These are phyloP conservation scores for Paratinospora sagittata DNA, from an alignment of 164 flowering plant genomes.

Conservation along the genomic window DNA sequence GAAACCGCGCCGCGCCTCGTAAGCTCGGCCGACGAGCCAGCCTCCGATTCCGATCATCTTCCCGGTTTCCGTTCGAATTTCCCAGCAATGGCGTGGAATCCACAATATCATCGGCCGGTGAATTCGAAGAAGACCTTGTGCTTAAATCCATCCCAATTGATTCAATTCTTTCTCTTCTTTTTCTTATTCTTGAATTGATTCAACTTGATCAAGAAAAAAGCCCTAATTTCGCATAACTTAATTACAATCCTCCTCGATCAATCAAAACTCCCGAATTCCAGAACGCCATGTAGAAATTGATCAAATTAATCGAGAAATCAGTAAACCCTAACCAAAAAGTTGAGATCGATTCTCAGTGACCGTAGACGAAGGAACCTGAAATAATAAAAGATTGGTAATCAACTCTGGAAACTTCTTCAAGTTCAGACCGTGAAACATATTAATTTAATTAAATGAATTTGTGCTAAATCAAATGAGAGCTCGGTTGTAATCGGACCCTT, in stretches of 20 bases:
- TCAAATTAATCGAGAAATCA: background rate
- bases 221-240: background rate
- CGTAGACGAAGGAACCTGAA: background rate
- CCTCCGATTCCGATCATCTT: constrained; percentile 30
- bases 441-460: no score
- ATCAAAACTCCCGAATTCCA: background rate
- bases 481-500: no score
- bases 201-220: no score
- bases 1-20: constrained; percentile 44
- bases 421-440: no score
- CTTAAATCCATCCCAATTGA: constrained; percentile 11
- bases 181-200: no score
- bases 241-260: background rate
- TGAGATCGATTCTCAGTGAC: background rate
- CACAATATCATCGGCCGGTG: constrained; percentile 10
- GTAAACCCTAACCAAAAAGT: background rate
- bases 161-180: background rate
- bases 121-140: constrained; percentile 11
- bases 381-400: no score
- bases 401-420: no score
- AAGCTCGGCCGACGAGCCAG: constrained; percentile 40
- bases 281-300: background rate
- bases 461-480: no score
- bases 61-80: constrained; percentile 15
- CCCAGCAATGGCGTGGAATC: constrained; percentile 46